Evolutionary conservation across 2,329 filamentous ascomycete genomes (phyloP), one percentile per base, ranked within the genome.

Genomic region (Xylaria sp.): DNA sequence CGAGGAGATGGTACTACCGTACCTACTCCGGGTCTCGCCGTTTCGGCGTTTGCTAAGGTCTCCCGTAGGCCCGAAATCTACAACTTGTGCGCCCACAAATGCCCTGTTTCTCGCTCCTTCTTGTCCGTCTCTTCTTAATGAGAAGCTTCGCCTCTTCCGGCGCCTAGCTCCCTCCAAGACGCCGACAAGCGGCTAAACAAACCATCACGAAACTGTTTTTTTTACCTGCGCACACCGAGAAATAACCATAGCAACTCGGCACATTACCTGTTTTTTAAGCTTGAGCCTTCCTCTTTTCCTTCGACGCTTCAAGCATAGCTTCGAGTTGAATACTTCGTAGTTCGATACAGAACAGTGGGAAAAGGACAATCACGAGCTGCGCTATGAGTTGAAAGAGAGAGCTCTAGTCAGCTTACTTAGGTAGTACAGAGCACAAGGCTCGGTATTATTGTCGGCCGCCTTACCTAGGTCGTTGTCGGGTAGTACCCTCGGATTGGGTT

Each of bases 1-100:
- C 13, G 39, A 52, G 54, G 20, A 15, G 12, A 31, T 12, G 44
- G 44, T 48, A 28, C 28, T 28, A 28, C 28, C 28, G 28, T 28
- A 28, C 28, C 23, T 28, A 28, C 28, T 28, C 64, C 69, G 70
- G 64, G 54, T 50, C 48, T 70, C 70, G 70, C 70, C 70, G 70
- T 67, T 63, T 70, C 67, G 67, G 70, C 60, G 28, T 72, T 64
- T 72, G 70, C 54, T 66, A 52, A 25, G 46, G 9, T 7, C 34
- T 41, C 23, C 25, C 10, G 37, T 31, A 41, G 59, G 23, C 46
- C 39, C 56, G 39, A 28, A 46, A n/a, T 34, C 61, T 37, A 50
- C 41, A n/a, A 41, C 25, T 13, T 41, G 55, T 54, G 23, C 51
- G 12, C 13, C 63, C 37, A 56, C 63, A 37, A 48, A 55, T 41